Base-by-base conservation (phyloP, 768 basidiomycete species). In the Kwoniella shandongensis region DNA sequence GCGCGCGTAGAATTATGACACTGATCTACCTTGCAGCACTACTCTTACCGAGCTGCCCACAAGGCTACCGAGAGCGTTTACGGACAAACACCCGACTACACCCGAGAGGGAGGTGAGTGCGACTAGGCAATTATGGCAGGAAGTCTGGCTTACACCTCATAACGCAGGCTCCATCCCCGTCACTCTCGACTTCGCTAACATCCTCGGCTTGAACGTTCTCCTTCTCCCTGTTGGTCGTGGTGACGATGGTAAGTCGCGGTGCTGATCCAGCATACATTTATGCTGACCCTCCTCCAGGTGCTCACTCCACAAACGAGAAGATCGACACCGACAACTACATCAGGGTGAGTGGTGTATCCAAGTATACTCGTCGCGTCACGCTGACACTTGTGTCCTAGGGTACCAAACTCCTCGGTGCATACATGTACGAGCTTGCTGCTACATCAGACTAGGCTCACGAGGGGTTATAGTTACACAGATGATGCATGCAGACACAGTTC, bases 161-260 rank as follows among this genome's bases (percentile, higher is more conserved):
- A 30, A 15, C 2, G 36, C 42, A 72, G 93, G 93, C 4, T 90
- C 89, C 5, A 93, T 93, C 61, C 92, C 92, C 0, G 89, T 94
- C 27, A 93, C 91, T 3, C 81, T 97, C 55, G 93, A 91, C 1
- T 94, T 98, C 74, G 90, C 92, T 10, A 90, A 96, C 72, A 84
- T 84, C 41, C 79, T 96, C 44, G 84, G 84, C 29, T 86, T 91
- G 53, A 96, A 92, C 69, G 89, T 96, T 8, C 75, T 93, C 54
- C 79, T 97, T 18, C 80, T 97, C 26, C 94, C 92, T 0, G 93
- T 94, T 86, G 91, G 91, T 1, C 81, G 93, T 47, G 89, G 89
- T 1, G 91, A 97, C 70, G 94, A 98, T 63, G 94, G 93, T 65
- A 89, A 91, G 39, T 90, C 91, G 87, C 90, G 4, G n/a, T n/a